Evolutionary conservation across 139 green algal genomes (phyloP), one percentile per base, ranked within the genome.

Genomic region (Tetradesmus lagerheimii): DNA sequence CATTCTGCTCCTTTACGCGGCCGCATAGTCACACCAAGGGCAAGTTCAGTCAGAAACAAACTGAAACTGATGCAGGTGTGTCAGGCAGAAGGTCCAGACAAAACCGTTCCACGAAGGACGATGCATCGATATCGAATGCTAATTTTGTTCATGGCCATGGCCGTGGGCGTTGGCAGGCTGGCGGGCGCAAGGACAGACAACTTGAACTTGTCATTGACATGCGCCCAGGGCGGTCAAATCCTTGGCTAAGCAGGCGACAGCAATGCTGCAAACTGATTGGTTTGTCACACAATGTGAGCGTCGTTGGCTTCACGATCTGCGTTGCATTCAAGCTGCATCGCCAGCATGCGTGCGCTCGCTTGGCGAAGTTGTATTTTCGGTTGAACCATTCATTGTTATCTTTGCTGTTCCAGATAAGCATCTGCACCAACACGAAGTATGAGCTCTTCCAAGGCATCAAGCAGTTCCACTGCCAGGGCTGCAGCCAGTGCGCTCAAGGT

Each of bases 401-500:
- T 62, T 62, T 62, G 47, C 47, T 62, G 18, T 11, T 23, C 5
- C 12, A 1, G 47, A 14, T 62, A 12, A 20, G 6, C 4, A 5
- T 79, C 71, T 4, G 71, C n/a, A 29, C 23, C n/a, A 79, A 41
- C n/a, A 37, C n/a, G 0, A n/a, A 37, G 12, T 4, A 37, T 37
- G 31, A 79, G 71, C 71, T 37, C 71, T 11, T 38, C 31, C 71
- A 79, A 41, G 71, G 71, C 71, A 79, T 79, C 71, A 79, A 87
- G 82, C 38, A 86, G 75, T 16, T 89, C 86, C 29, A 92, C 89
- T 50, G 53, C 83, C 15, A 74, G 89, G 57, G 57, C 57, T 25
- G 89, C 89, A 77, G 89, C 89, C 34, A 90, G 80, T 41, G 89
- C 77, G 35, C 77, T 92, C 34, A 90, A 90, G 89, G 89, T 92